A percentile compares a stretch with the other conserved stretches of the same genome.
These are phyloP conservation scores for Fusarium bactridioides DNA, from an alignment of 2,329 filamentous ascomycete species.

Conservation along the genomic window DNA sequence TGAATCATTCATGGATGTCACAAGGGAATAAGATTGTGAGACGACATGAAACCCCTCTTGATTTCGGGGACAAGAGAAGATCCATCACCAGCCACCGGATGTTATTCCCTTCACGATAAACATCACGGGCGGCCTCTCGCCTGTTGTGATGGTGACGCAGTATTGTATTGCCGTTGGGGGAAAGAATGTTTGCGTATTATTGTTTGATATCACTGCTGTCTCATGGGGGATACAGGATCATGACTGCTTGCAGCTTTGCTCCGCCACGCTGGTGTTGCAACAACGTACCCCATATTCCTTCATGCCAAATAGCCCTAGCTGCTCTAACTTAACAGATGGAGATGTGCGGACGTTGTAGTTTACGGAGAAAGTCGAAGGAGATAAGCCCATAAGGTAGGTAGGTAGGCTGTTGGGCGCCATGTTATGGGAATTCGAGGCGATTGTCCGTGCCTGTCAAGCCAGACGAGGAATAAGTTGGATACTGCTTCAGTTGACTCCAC, in stretches of 20 bases:
- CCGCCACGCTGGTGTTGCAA: conserved; percentile 14
- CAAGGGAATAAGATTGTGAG: conserved; percentile 16
- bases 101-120: not conserved
- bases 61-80: not conserved
- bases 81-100: conserved; percentile 6
- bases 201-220: not conserved
- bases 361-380: not conserved
- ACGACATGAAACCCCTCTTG: conserved; percentile 23
- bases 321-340: not conserved
- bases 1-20: conserved; percentile 22
- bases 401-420: not conserved
- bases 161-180: not conserved
- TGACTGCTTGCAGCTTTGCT: conserved; percentile 14
- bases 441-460: conserved; percentile 4
- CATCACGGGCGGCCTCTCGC: conserved; percentile 27
- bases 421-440: conserved; percentile 7
- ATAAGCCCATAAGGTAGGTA: not conserved
- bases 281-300: not conserved
- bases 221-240: not conserved
- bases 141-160: conserved; percentile 1
- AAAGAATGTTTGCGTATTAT: not conserved
- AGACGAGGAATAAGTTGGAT: conserved; percentile 3
- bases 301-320: not conserved
- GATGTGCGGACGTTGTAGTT: not conserved
- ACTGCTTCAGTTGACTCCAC: conserved; percentile 4